Percentiles rank a stretch among this genome's conserved stretches.
phyloP scores from a whole-genome alignment of 352 stramenopile genomes.

The Aphanomyces euteiches region DNA sequence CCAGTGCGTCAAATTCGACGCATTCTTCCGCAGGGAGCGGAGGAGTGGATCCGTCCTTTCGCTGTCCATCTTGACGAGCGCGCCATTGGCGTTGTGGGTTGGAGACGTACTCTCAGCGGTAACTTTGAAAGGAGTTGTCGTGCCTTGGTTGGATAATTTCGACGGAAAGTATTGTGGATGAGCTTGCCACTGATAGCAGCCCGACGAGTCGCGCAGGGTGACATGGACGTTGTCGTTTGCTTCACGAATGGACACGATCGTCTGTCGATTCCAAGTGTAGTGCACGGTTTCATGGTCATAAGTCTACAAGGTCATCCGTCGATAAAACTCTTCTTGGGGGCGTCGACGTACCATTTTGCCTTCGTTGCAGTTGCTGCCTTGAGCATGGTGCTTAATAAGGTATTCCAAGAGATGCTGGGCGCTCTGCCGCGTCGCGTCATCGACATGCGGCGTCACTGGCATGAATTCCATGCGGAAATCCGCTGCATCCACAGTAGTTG shows the following conservation, averaged over 20 bases:
- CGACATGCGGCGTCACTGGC: slow-evolving; percentile 5
- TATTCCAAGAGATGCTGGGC: slow-evolving; percentile 80
- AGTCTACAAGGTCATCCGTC: not conserved
- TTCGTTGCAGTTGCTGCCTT: not conserved
- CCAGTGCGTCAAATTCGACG: slow-evolving; percentile 23
- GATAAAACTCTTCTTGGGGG: not conserved
- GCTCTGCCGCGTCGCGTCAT: slow-evolving; percentile 48
- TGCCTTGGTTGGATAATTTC: slow-evolving; percentile 23
- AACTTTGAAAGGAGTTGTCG: not conserved
- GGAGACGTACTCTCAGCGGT: not conserved
- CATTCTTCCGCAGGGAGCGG: slow-evolving; percentile 14
- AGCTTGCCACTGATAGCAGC: slow-evolving; percentile 72
- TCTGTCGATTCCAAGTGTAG: slow-evolving; percentile 65
- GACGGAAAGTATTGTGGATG: slow-evolving; percentile 50
- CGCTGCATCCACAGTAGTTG: slow-evolving; percentile 64
- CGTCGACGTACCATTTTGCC: slow-evolving; percentile 32
- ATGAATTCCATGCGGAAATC: slow-evolving; percentile 19
- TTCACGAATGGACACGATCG: slow-evolving; percentile 76
- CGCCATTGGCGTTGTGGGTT: not conserved
- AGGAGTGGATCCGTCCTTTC: slow-evolving; percentile 16
- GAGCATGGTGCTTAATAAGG: slow-evolving; percentile 82
- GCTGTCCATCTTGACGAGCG: not conserved
- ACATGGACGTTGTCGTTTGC: slow-evolving; percentile 59
- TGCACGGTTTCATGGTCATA: not conserved
- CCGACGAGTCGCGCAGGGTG: slow-evolving; percentile 73